Evolutionary conservation across 139 green algal species (phyloP).

Genomic region (Chlorella sp.): DNA sequence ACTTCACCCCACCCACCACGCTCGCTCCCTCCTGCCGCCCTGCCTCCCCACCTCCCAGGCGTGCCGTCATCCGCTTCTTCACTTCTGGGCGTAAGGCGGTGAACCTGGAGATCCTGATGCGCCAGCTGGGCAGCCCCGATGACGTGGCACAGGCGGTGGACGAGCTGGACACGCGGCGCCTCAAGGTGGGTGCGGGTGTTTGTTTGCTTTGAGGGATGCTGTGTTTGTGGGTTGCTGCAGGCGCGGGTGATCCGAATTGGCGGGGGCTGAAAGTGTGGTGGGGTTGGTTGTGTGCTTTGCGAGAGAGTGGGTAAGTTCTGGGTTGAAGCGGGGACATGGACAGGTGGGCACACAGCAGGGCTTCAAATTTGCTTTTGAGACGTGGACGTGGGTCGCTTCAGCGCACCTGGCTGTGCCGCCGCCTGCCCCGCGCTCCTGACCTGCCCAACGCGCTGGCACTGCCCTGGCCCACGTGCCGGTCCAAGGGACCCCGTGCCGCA

Average conservation of each 20-base stretch:
- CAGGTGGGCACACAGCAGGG: no score
- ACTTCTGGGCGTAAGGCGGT: conserved; percentile 19
- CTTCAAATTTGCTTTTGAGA: no score
- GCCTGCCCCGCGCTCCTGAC: no score
- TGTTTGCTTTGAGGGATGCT: not conserved
- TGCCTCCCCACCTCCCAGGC: not conserved
- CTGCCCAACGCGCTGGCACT: no score
- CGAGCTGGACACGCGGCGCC: conserved; percentile 16
- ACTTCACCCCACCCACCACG: no score
- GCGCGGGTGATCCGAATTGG: not conserved
- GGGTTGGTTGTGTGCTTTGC: not conserved
- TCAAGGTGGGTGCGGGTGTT: not conserved
- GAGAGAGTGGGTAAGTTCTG: not conserved
- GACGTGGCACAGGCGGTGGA: conserved; percentile 22
- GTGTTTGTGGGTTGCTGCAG: not conserved
- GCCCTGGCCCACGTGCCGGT: no score
- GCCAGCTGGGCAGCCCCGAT: conserved; percentile 22
- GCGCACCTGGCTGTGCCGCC: no score
- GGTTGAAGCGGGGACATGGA: no score
- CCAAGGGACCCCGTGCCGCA: no score
- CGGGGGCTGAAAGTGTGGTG: no score
- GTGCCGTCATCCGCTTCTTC: conserved; percentile 21
- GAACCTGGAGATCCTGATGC: conserved; percentile 37
- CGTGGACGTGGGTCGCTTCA: no score
- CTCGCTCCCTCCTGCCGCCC: not conserved